phyloP scores from a whole-genome alignment of 2,329 filamentous ascomycete species.

The Emmonsiellopsis sp. region DNA sequence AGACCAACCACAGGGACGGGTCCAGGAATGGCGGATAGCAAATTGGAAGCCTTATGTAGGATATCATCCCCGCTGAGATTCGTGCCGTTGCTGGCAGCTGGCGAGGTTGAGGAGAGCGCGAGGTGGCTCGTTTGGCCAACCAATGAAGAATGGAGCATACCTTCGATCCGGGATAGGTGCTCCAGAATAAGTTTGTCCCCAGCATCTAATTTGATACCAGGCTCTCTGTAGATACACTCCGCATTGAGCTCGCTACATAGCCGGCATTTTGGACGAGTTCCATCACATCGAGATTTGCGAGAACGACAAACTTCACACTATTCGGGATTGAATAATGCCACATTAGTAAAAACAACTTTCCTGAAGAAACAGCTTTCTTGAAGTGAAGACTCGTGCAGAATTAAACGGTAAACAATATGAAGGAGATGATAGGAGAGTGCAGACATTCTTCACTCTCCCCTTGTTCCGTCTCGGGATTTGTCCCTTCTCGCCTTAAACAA shows the following conservation, averaged over 20 bases:
- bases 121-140: conserved; percentile 23
- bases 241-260: conserved; percentile 74
- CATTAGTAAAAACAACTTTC: neutral
- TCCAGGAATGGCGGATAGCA: conserved; percentile 8
- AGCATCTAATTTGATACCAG: conserved; percentile 77
- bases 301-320: conserved; percentile 76
- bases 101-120: conserved; percentile 50
- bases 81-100: conserved; percentile 56
- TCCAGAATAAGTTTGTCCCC: conserved; percentile 81
- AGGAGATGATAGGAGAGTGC: no score
- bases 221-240: conserved; percentile 76
- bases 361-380: neutral
- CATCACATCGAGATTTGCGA: conserved; percentile 70
- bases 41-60: conserved; percentile 28
- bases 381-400: neutral
- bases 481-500: neutral
- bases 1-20: conserved; percentile 55
- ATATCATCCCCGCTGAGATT: conserved; percentile 50
- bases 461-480: neutral
- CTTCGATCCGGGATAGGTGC: conserved; percentile 68
- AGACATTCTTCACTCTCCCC: no score
- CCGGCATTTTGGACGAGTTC: conserved; percentile 72
- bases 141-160: conserved; percentile 63
- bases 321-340: neutral
- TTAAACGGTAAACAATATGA: no score